Evolutionary conservation across 202 grass and related monocot species (phyloP).

Genomic region (Zizania palustris): DNA sequence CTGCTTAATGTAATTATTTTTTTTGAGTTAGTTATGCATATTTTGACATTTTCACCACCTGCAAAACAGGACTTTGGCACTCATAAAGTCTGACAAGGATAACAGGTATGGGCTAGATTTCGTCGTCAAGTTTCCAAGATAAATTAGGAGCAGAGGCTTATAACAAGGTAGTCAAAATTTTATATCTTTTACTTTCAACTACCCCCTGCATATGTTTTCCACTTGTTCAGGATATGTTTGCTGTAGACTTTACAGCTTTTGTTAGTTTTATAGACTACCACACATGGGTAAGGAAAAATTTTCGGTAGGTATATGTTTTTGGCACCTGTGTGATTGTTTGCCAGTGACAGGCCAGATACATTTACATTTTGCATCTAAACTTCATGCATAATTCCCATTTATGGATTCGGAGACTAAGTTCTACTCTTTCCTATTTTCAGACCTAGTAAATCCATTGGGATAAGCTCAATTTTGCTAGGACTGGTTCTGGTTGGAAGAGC

Average conservation of each 20-base stretch:
- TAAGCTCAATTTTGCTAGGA: slow-evolving; percentile 86
- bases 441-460: slow-evolving; percentile 78
- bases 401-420: slow-evolving; percentile 3
- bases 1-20: neutral
- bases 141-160: slow-evolving; percentile 74
- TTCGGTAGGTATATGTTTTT: neutral
- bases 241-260: slow-evolving; percentile 13
- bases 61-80: slow-evolving; percentile 60
- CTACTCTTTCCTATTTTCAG: slow-evolving; percentile 53
- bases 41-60: slow-evolving; percentile 24
- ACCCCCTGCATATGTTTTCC: slow-evolving; percentile 18
- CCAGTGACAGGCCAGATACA: slow-evolving; percentile 64
- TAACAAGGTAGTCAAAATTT: slow-evolving; percentile 60
- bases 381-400: slow-evolving; percentile 9
- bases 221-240: slow-evolving; percentile 3
- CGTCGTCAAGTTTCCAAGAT: slow-evolving; percentile 62
- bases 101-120: slow-evolving; percentile 73
- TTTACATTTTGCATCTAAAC: slow-evolving; percentile 22
- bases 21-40: neutral
- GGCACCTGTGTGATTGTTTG: neutral
- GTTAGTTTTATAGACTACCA: neutral
- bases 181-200: neutral
- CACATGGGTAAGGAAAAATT: neutral
- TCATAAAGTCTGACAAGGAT: slow-evolving; percentile 89
- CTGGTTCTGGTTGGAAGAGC: slow-evolving; percentile 92